Evolutionary conservation across 1,284 basidiomycete genomes (phyloP).

Genomic region (Tilletia caries): DNA sequence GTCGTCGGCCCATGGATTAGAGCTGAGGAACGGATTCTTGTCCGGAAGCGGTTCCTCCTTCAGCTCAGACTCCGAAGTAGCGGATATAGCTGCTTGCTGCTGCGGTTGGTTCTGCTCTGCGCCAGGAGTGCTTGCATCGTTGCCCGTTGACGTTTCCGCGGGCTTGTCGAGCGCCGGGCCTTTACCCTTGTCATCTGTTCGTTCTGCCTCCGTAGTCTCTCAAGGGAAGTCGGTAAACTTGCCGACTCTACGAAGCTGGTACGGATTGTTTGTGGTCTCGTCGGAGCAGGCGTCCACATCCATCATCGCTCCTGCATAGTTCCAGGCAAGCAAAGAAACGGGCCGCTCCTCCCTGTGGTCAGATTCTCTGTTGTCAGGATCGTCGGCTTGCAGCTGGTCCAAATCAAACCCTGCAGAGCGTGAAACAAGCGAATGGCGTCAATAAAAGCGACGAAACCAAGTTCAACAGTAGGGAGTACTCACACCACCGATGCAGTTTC

Average conservation of each 20-base stretch:
- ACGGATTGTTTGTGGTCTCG: neutral
- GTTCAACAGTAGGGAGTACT: neutral
- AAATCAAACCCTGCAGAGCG: neutral
- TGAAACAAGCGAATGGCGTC: neutral
- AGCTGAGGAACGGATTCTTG: neutral
- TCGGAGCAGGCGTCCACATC: neutral
- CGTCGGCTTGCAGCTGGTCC: neutral
- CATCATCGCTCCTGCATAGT: neutral
- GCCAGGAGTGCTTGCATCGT: neutral
- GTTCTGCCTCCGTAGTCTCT: neutral
- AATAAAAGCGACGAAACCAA: neutral
- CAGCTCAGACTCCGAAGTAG: neutral
- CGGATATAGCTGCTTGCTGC: neutral
- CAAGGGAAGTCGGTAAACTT: conserved; percentile 3
- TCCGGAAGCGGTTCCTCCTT: neutral
- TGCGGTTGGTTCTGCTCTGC: neutral
- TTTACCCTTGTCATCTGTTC: neutral
- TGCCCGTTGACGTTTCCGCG: neutral
- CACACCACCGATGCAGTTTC: neutral
- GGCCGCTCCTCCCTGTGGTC: neutral
- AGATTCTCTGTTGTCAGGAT: neutral
- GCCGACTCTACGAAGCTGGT: neutral
- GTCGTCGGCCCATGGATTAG: neutral
- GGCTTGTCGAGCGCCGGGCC: neutral
- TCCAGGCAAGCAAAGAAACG: neutral